phyloP scores from a whole-genome alignment of 345 rosid species.

The Geranium brycei region DNA sequence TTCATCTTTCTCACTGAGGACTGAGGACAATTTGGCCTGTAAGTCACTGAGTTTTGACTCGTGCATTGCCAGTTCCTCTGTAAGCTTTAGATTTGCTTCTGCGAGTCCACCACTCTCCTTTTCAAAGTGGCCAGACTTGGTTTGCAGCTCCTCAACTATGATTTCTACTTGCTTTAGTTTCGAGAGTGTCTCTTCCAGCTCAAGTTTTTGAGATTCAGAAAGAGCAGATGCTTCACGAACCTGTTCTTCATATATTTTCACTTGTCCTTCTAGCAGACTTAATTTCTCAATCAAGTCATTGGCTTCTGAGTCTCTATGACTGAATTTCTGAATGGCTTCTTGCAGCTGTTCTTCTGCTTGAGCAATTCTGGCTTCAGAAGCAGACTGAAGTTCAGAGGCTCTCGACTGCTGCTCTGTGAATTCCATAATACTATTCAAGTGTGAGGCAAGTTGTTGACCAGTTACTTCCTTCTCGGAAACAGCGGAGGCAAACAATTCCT shows the following conservation, averaged over 20 bases:
- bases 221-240: constrained; percentile 41
- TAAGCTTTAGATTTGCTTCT: constrained; percentile 61
- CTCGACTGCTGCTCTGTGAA: constrained; percentile 43
- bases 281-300: constrained; percentile 51
- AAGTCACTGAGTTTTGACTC: constrained; percentile 51
- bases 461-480: constrained; percentile 58
- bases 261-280: constrained; percentile 39
- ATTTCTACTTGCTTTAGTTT: constrained; percentile 52
- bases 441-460: constrained; percentile 41
- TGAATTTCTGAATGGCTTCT: constrained; percentile 39
- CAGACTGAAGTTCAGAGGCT: constrained; percentile 41
- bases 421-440: constrained; percentile 26
- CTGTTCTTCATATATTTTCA: constrained; percentile 40
- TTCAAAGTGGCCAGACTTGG: constrained; percentile 45
- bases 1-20: constrained; percentile 48
- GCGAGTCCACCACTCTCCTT: constrained; percentile 67
- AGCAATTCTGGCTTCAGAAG: constrained; percentile 22
- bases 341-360: constrained; percentile 36
- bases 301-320: constrained; percentile 41
- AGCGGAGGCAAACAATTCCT: constrained; percentile 43
- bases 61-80: constrained; percentile 51
- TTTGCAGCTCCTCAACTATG: constrained; percentile 45
- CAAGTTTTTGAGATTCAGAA: constrained; percentile 39
- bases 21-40: constrained; percentile 37
- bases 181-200: constrained; percentile 51